Conservation (phyloP, 2,329 filamentous ascomycete species). For the Aspergillus thermomutatus region DNA sequence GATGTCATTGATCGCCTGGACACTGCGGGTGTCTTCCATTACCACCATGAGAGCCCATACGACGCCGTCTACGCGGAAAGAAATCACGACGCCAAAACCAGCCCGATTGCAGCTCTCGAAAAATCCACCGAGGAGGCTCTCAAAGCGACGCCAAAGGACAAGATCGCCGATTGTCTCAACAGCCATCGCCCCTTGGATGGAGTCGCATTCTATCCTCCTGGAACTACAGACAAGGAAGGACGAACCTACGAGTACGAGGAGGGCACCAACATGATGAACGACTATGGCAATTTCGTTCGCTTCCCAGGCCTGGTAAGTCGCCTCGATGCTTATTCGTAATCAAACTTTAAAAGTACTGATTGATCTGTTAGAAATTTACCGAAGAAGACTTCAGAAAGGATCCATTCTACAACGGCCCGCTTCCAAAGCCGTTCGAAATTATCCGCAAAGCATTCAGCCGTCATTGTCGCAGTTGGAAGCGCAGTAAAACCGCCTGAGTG, state of each 20-base stretch:
- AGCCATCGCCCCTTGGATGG: conserved; percentile 79
- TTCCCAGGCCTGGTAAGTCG: conserved; percentile 68
- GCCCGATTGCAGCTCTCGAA: conserved; percentile 73
- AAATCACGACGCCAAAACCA: conserved; percentile 61
- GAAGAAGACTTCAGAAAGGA: conserved; percentile 41
- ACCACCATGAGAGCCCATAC: conserved; percentile 89
- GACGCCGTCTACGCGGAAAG: conserved; percentile 75
- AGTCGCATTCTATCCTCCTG: conserved; percentile 71
- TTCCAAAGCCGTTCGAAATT: conserved; percentile 26
- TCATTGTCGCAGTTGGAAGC: conserved; percentile 21
- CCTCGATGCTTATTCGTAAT: neutral
- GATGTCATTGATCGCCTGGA: conserved; percentile 83
- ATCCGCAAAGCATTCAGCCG: conserved; percentile 27
- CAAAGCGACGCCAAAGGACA: conserved; percentile 74
- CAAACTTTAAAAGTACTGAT: conserved; percentile 9
- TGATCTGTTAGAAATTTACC: conserved; percentile 33
- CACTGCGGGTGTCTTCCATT: conserved; percentile 58
- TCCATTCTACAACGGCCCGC: conserved; percentile 33
- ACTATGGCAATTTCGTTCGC: conserved; percentile 64
- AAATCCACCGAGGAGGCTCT: conserved; percentile 73
- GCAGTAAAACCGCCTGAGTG: conserved; percentile 13
- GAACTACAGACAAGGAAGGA: conserved; percentile 65
- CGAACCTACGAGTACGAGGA: conserved; percentile 75
- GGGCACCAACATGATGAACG: conserved; percentile 81
- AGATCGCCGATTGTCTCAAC: conserved; percentile 68